Evolutionary conservation across 768 basidiomycete genomes (phyloP), one percentile per base, ranked within the genome.

Genomic region (Rhodotorula paludigena): DNA sequence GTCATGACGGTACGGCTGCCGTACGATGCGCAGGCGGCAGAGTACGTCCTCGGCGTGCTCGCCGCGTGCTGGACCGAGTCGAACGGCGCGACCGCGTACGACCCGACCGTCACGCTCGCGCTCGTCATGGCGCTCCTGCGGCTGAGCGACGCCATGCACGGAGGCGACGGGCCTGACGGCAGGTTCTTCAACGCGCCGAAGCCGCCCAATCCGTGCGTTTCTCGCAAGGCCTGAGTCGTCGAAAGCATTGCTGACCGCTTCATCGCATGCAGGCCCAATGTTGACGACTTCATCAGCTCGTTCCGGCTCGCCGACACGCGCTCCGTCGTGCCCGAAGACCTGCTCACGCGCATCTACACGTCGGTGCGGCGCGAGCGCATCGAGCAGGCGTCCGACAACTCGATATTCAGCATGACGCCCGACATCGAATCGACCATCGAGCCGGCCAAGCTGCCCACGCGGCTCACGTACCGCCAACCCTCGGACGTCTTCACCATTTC

Each of bases 61-160:
- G 89, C 92, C 21, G 83, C 84, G 72, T 84, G 89, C 36, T 98
- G 92, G 89, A 89, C 90, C 74, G 89, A 92, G 67, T 88, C 89
- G 28, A 98, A 99, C 76, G 84, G 86, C 11, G 82, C 83, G 55
- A 82, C 84, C 33, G 71, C 66, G 2, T 56, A 62, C 57, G 71
- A 72, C 41, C 66, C 71, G 14, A 58, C 51, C 30, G 28, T 90
- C 69, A 87, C 89, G 21, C 80, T 84, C 71, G 85, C 85, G 55
- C 85, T 94, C 53, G 87, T 89, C 44, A 84, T 87, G 60, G 86
- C 90, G 8, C 84, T 92, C 69, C 85, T 89, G 57, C 89, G 92
- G 76, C 83, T 99, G 62, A 94, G 96, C 76, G 90, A 93, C 54
- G 84, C 87, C 30, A 79, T 97, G 55, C 89, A 97, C 74, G 77